phyloP scores from a whole-genome alignment of 805 yeast genomes.

The Starmera amethionina region DNA sequence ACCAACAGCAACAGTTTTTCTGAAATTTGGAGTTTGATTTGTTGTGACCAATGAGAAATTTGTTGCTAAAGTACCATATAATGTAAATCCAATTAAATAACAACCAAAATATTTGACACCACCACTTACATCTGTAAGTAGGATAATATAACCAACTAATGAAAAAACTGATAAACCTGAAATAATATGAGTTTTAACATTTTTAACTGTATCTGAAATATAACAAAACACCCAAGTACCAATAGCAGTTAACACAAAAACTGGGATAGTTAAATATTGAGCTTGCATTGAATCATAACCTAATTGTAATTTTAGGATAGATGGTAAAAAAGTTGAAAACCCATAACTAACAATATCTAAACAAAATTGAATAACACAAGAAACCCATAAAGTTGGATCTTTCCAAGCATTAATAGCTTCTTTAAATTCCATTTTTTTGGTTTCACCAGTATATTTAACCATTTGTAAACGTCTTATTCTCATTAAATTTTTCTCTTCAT shows the following conservation, averaged over 20 bases:
- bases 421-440: constrained; percentile 19
- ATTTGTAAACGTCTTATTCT: constrained; percentile 18
- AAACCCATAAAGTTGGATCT: constrained; percentile 25
- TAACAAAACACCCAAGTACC: constrained; percentile 17
- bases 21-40: constrained; percentile 31
- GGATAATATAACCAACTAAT: constrained; percentile 23
- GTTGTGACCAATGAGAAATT: constrained; percentile 33
- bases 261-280: constrained; percentile 31
- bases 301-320: constrained; percentile 21
- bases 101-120: constrained; percentile 28
- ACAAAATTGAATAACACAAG: constrained; percentile 28
- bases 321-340: constrained; percentile 30
- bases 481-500: constrained; percentile 20
- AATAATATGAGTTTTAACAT: constrained; percentile 25
- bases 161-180: constrained; percentile 18
- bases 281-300: constrained; percentile 20
- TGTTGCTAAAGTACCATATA: constrained; percentile 28
- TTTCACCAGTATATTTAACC: constrained; percentile 17
- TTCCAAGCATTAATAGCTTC: constrained; percentile 22
- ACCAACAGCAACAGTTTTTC: constrained; percentile 32
- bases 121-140: constrained; percentile 20
- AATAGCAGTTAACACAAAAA: constrained; percentile 24
- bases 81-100: constrained; percentile 24
- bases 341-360: constrained; percentile 29
- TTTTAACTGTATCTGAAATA: constrained; percentile 19